Base-by-base conservation (phyloP, 768 basidiomycete species). In the Glaciozyma antarctica region DNA sequence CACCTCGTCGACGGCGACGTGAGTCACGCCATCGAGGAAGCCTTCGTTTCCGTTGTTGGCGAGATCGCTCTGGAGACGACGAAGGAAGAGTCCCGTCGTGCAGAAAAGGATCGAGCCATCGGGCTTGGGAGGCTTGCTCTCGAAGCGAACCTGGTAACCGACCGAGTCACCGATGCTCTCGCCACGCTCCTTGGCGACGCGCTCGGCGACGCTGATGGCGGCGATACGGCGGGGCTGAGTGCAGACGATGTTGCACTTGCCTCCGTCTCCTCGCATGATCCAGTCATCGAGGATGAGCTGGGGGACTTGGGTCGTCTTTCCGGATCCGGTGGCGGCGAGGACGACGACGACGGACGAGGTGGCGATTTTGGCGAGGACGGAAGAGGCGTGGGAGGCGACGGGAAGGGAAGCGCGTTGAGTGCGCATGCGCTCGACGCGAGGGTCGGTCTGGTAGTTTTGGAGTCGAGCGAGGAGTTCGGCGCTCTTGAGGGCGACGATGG, bases 271-370 rank as follows among this genome's bases (percentile, higher is more conserved):
- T 21, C 80, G 78, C 22, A 85, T 80, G 64, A 91, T 91, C 73
- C 82, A 86, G 51, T 87, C 82, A 72, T 97, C 92, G 57, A 97
- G 81, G 68, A 95, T 85, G 55, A 95, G 81, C 75, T 95, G 93
- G 8, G 93, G 93, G 30, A 95, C 83, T 76, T 97, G 93, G 0
- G 92, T 95, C 10, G 90, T 94, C 79, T 95, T 95, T 2, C 92
- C 90, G 2, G 89, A 91, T 44, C 90, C 90, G 3, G 91, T 91
- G 10, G 87, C 84, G 55, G 90, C 90, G 86, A 90, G 87, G 70
- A 86, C 85, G 71, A 94, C 85, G 0, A 88, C 88, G 64, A 95
- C 90, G 19, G 91, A 88, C 76, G 94, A 84, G 38, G 82, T 77
- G 24, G 79, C 77, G 70, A 97, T 84, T 66, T 86, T 85, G 2